Evolutionary conservation across 495 filamentous ascomycete species (phyloP).

Genomic region (Platismatia glauca): DNA sequence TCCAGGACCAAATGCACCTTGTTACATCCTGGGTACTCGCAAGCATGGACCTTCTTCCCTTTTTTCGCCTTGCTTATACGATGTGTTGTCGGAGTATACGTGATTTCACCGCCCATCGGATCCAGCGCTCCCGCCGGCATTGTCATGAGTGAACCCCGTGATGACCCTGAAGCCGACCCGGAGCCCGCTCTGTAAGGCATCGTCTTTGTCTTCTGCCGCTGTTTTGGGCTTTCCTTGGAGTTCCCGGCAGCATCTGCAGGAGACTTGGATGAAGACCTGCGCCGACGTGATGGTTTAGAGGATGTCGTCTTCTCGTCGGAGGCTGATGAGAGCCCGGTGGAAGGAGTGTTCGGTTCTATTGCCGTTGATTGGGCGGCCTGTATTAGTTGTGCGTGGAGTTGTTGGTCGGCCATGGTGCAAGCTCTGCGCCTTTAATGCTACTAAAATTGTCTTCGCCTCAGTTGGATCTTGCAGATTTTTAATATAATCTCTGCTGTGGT

Average conservation of each 20-base stretch:
- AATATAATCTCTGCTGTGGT: constrained; percentile 7
- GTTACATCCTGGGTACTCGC: constrained; percentile 51
- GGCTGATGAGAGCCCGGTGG: constrained; percentile 2
- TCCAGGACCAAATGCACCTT: constrained; percentile 42
- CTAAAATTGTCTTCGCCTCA: constrained; percentile 2
- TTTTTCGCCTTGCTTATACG: constrained; percentile 78
- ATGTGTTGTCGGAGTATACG: constrained; percentile 62
- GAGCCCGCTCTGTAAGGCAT: constrained; percentile 7
- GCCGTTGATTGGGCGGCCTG: constrained; percentile 3
- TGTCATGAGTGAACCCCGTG: constrained; percentile 5
- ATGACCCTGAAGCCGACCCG: background rate
- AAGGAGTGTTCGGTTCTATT: background rate
- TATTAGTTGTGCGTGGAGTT: constrained; percentile 5
- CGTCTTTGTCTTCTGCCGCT: constrained; percentile 11
- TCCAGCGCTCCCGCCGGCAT: constrained; percentile 5
- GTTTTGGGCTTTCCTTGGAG: constrained; percentile 4
- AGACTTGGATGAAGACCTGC: constrained; percentile 5
- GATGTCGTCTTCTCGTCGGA: constrained; percentile 7
- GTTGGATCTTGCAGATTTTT: background rate
- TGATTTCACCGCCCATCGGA: constrained; percentile 26
- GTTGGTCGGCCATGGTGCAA: constrained; percentile 11
- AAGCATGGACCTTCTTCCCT: constrained; percentile 68
- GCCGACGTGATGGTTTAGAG: constrained; percentile 1
- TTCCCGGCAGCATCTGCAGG: constrained; percentile 4
- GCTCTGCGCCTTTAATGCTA: constrained; percentile 4